Conservation (phyloP, 768 basidiomycete species). For the Lactarius sanguifluus region DNA sequence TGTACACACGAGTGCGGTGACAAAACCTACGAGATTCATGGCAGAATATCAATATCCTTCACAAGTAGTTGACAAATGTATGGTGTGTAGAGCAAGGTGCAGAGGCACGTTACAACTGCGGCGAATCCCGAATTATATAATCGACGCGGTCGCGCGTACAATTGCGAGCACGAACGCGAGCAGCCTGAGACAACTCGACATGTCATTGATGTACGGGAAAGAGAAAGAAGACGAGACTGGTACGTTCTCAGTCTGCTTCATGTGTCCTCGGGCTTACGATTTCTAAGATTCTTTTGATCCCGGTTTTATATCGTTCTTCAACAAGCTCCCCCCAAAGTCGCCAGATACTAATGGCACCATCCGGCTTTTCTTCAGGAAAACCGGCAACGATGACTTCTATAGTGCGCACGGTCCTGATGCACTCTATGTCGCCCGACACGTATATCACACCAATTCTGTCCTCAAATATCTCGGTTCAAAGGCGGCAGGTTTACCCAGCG, state of each 20-base stretch:
- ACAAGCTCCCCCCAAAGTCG: constrained; percentile 59
- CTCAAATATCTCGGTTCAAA: constrained; percentile 83
- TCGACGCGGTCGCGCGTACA: background rate
- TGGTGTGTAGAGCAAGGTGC: too few species aligned
- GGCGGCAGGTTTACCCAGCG: constrained; percentile 65
- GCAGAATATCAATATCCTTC: background rate
- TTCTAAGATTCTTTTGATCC: constrained; percentile 26
- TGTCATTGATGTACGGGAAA: constrained; percentile 65
- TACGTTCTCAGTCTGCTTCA: background rate
- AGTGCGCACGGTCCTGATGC: constrained; percentile 90
- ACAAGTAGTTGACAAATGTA: too few species aligned
- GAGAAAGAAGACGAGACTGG: constrained; percentile 50
- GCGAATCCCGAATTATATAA: constrained; percentile 17
- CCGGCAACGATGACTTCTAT: constrained; percentile 63
- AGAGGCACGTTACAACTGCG: background rate
- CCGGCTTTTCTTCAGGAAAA: constrained; percentile 77
- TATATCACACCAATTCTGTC: constrained; percentile 86
- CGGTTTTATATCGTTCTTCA: constrained; percentile 75
- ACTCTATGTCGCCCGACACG: constrained; percentile 77
- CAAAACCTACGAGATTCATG: background rate
- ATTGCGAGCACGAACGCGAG: background rate
- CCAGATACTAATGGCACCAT: constrained; percentile 73
- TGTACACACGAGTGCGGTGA: constrained; percentile 36
- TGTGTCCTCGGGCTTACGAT: background rate
- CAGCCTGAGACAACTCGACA: constrained; percentile 30